Conservation (phyloP, 495 filamentous ascomycete genomes). For the Aspergillus hancockii region DNA sequence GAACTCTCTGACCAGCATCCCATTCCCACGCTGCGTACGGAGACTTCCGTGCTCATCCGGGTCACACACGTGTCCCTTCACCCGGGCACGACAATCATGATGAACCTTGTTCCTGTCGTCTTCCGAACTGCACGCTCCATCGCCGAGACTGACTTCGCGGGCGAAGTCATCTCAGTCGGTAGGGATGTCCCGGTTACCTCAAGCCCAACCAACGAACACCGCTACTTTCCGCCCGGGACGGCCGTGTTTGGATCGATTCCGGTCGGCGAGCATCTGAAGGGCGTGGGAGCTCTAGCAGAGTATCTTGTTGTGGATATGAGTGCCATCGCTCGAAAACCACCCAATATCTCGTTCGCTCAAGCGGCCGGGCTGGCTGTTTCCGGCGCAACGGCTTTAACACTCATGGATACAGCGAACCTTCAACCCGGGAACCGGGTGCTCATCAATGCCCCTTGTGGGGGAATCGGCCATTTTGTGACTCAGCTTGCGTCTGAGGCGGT, state of each 20-base stretch:
- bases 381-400: neutral
- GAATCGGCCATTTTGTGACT: neutral
- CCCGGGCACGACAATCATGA: constrained; percentile 5
- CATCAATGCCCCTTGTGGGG: constrained; percentile 1
- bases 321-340: neutral
- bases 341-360: constrained; percentile 1
- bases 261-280: neutral
- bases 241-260: neutral
- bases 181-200: neutral
- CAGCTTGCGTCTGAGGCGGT: neutral
- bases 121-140: neutral
- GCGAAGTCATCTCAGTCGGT: neutral
- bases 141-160: constrained; percentile 1
- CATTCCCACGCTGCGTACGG: neutral
- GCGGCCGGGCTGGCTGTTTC: neutral
- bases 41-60: neutral
- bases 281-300: neutral
- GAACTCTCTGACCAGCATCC: neutral
- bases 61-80: constrained; percentile 1
- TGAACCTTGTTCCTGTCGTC: neutral
- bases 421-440: neutral
- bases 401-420: neutral
- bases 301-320: constrained; percentile 1
- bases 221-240: neutral
- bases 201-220: neutral